These are phyloP conservation scores for Phtheirospermum japonicum DNA, from an alignment of 257 asterid species.

Conservation along the genomic window DNA sequence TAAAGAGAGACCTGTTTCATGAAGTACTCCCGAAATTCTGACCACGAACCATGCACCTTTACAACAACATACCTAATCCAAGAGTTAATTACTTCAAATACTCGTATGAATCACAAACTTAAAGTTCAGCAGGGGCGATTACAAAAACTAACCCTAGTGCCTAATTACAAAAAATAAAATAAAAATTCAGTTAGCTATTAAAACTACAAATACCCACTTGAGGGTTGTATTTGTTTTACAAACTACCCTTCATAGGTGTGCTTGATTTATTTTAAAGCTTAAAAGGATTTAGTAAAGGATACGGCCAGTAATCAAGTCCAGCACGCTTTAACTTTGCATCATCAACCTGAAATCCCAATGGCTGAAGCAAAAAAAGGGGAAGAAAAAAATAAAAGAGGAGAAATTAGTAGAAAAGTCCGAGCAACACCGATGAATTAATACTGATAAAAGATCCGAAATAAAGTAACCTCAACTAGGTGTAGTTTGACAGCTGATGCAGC, in stretches of 20 bases:
- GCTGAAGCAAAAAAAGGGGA: constrained; percentile 63
- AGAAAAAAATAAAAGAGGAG: constrained; percentile 21
- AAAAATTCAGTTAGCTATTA: no score
- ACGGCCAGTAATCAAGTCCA: constrained; percentile 99
- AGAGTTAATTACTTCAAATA: constrained; percentile 42
- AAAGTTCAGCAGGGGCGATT: neutral
- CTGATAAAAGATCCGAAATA: neutral
- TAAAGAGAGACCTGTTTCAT: constrained; percentile 50
- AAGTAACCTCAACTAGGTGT: constrained; percentile 75
- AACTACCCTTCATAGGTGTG: no score
- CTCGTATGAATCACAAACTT: neutral
- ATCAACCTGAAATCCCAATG: constrained; percentile 88
- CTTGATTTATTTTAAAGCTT: no score
- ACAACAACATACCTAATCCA: constrained; percentile 76
- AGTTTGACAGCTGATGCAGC: constrained; percentile 94
- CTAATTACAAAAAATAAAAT: neutral
- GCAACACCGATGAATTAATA: neutral
- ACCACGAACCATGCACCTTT: constrained; percentile 82
- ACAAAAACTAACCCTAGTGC: neutral
- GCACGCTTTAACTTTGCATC: constrained; percentile 86
- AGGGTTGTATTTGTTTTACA: neutral
- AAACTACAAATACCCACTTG: neutral
- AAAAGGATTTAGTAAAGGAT: constrained; percentile 43
- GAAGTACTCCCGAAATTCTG: constrained; percentile 77
- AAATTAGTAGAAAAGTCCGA: constrained; percentile 18